A percentile compares a stretch with the other conserved stretches of the same genome.
Evolutionary conservation across 2,329 filamentous ascomycete genomes (phyloP).

Genomic region (Knufia petricola): DNA sequence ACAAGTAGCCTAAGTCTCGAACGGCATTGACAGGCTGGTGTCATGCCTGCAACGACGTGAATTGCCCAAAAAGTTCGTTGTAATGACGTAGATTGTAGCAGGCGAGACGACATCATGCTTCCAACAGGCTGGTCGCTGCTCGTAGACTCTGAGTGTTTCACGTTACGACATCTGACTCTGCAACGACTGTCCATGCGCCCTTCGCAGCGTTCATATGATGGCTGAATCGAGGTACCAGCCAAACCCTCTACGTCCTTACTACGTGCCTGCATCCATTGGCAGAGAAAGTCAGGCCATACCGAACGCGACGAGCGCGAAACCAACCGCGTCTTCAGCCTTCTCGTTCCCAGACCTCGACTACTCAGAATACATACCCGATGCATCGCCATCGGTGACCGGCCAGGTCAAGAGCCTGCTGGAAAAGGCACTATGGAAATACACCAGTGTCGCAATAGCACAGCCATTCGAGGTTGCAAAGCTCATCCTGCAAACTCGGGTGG

Average conservation of each 20-base stretch:
- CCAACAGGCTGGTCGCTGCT: neutral
- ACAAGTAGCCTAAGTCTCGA: too few relatives aligned
- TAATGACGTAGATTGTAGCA: neutral
- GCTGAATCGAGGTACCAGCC: slow-evolving; percentile 41
- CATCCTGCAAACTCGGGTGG: slow-evolving; percentile 65
- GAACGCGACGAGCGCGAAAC: slow-evolving; percentile 27
- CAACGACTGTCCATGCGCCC: too few relatives aligned
- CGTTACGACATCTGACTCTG: too few relatives aligned
- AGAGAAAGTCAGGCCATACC: slow-evolving; percentile 37
- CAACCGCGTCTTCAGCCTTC: slow-evolving; percentile 36
- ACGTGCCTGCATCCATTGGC: slow-evolving; percentile 57
- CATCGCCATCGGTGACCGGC: slow-evolving; percentile 63
- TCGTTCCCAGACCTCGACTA: slow-evolving; percentile 77
- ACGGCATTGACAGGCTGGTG: too few relatives aligned
- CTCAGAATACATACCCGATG: slow-evolving; percentile 71
- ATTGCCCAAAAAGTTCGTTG: neutral
- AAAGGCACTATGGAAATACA: slow-evolving; percentile 84
- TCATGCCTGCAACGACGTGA: too few relatives aligned
- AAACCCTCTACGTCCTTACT: slow-evolving; percentile 53
- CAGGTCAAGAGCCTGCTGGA: slow-evolving; percentile 70
- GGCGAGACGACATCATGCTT: neutral
- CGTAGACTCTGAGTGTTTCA: too few relatives aligned
- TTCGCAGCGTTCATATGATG: slow-evolving; percentile 30
- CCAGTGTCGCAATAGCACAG: slow-evolving; percentile 77
- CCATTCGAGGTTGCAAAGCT: slow-evolving; percentile 97